phyloP scores from a whole-genome alignment of 2,329 filamentous ascomycete species.

The Phialophora verrucosa region DNA sequence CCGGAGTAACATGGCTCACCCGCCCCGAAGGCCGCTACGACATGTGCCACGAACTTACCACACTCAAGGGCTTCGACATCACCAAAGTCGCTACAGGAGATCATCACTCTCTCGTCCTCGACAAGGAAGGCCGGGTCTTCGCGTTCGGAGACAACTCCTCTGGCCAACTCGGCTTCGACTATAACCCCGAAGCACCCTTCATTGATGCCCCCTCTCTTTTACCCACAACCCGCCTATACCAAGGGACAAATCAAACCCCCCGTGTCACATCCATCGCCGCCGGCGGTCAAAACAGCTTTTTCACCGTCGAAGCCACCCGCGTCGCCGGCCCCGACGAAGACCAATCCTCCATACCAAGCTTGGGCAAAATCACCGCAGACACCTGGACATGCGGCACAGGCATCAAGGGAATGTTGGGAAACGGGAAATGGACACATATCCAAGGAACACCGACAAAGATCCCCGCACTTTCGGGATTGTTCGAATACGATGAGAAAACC shows the following conservation, averaged over 20 bases:
- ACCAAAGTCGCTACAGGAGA: conserved; percentile 81
- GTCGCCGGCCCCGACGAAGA: conserved; percentile 57
- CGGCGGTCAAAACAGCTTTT: conserved; percentile 85
- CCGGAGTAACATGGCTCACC: conserved; percentile 79
- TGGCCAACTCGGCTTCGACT: conserved; percentile 88
- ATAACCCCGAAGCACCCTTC: conserved; percentile 64
- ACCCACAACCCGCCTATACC: conserved; percentile 74
- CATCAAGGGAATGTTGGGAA: conserved; percentile 81
- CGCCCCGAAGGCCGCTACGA: conserved; percentile 80
- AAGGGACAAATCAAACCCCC: conserved; percentile 65
- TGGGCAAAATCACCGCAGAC: conserved; percentile 70
- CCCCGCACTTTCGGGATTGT: conserved; percentile 79
- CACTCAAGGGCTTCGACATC: conserved; percentile 73
- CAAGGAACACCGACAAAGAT: conserved; percentile 79
- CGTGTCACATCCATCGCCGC: conserved; percentile 79
- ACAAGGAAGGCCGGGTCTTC: conserved; percentile 77
- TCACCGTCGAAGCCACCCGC: conserved; percentile 78
- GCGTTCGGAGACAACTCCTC: conserved; percentile 88
- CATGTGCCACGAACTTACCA: conserved; percentile 76
- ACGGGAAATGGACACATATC: conserved; percentile 86
- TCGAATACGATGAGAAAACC: conserved; percentile 80
- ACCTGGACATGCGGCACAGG: conserved; percentile 88
- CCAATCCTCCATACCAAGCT: conserved; percentile 47
- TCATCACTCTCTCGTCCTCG: conserved; percentile 80
- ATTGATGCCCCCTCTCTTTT: conserved; percentile 74